phyloP scores from a whole-genome alignment of 768 basidiomycete species.

The Tylopilus vinaceipallidus region DNA sequence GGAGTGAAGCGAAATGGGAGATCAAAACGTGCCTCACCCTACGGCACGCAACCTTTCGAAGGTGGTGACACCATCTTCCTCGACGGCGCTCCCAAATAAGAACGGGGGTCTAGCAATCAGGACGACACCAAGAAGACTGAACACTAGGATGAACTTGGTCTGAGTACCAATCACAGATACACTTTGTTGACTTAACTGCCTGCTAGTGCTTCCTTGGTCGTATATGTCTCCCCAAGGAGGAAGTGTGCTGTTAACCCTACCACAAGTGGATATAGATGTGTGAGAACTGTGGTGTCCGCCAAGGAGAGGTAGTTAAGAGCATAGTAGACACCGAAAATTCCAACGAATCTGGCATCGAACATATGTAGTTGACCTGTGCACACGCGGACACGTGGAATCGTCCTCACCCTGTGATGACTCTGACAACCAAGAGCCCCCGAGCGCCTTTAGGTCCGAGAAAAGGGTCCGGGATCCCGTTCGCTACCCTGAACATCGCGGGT shows the following conservation, averaged over 20 bases:
- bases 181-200: conserved; percentile 40
- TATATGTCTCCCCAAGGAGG: conserved; percentile 59
- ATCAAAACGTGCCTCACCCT: conserved; percentile 33
- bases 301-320: conserved; percentile 73
- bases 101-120: conserved; percentile 78
- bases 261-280: conserved; percentile 68
- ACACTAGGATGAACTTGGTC: conserved; percentile 35
- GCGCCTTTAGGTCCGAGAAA: conserved; percentile 70
- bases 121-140: conserved; percentile 72
- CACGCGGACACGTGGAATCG: neutral
- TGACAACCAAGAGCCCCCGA: conserved; percentile 48
- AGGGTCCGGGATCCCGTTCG: conserved; percentile 52
- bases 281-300: conserved; percentile 74
- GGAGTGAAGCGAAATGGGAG: neutral
- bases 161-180: neutral
- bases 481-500: conserved; percentile 28
- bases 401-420: conserved; percentile 65
- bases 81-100: conserved; percentile 52
- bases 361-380: neutral
- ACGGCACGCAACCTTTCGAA: conserved; percentile 57
- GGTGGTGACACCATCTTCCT: conserved; percentile 10
- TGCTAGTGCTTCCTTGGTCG: conserved; percentile 53
- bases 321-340: conserved; percentile 67
- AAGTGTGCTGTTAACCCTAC: conserved; percentile 62
- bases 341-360: conserved; percentile 55